phyloP scores from a whole-genome alignment of 257 asterid genomes.

The Perilla frutescens region DNA sequence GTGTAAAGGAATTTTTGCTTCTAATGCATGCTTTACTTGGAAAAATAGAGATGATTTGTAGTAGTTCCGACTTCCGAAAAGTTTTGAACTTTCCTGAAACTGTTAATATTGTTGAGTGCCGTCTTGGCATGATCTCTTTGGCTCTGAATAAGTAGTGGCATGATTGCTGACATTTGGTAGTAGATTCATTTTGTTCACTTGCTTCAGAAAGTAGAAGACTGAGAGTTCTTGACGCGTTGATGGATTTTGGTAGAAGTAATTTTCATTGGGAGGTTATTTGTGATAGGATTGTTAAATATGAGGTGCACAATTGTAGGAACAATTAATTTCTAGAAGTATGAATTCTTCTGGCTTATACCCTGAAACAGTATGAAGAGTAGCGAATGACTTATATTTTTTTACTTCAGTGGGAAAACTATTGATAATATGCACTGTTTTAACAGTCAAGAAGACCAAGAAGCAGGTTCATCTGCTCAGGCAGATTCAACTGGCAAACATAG shows the following conservation, averaged over 20 bases:
- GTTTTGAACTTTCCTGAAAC: neutral
- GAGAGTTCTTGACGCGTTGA: slow-evolving; percentile 9
- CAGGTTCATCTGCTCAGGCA: slow-evolving; percentile 47
- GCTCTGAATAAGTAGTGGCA: too few relatives aligned
- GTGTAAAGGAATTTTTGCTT: neutral
- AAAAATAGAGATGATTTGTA: neutral
- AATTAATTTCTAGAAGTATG: neutral
- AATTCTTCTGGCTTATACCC: neutral
- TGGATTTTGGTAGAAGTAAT: slow-evolving; percentile 5
- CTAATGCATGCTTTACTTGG: slow-evolving; percentile 24
- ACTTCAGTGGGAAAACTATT: neutral
- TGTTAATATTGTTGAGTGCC: slow-evolving; percentile 4
- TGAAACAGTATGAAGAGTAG: neutral
- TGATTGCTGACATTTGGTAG: neutral
- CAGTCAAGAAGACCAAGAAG: slow-evolving; percentile 70
- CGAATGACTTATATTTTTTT: slow-evolving; percentile 1
- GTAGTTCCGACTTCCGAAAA: neutral
- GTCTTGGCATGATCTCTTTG: neutral
- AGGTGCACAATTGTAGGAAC: neutral
- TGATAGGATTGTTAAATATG: neutral
- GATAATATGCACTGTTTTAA: slow-evolving; percentile 28
- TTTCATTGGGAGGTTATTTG: slow-evolving; percentile 5
- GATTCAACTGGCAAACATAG: slow-evolving; percentile 47
- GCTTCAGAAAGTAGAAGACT: slow-evolving; percentile 24
- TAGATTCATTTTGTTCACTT: neutral